phyloP scores from a whole-genome alignment of 2,329 filamentous ascomycete species.

The Ceratocystis albifundus region DNA sequence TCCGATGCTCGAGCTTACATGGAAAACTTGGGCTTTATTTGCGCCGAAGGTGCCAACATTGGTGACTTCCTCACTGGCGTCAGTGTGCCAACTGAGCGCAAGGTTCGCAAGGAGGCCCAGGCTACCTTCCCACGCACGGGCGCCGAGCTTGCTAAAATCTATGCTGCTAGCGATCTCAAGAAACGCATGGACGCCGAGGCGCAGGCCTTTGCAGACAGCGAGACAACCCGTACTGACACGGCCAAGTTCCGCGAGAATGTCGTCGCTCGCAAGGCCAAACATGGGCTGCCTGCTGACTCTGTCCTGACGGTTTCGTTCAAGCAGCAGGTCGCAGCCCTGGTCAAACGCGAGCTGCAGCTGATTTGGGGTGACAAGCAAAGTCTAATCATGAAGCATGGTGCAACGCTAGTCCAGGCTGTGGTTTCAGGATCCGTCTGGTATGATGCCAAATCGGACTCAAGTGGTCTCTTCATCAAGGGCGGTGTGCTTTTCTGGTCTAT shows the following conservation, averaged over 20 bases:
- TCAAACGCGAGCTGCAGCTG: conserved; percentile 53
- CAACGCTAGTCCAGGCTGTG: conserved; percentile 47
- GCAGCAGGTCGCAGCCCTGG: conserved; percentile 44
- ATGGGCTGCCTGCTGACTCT: conserved; percentile 39
- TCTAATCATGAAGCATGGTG: conserved; percentile 50
- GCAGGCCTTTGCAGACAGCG: conserved; percentile 39
- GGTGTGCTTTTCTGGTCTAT: conserved; percentile 55
- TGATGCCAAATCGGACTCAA: conserved; percentile 45
- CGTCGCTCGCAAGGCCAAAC: conserved; percentile 42
- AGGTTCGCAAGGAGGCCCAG: conserved; percentile 39
- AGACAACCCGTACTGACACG: conserved; percentile 39
- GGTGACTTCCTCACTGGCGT: conserved; percentile 63
- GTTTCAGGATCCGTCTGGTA: conserved; percentile 59
- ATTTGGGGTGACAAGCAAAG: conserved; percentile 53
- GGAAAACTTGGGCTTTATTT: conserved; percentile 53
- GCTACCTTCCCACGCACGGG: conserved; percentile 37
- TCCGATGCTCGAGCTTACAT: conserved; percentile 54
- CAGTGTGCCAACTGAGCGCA: conserved; percentile 56
- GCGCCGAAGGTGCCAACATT: conserved; percentile 53
- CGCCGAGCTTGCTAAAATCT: conserved; percentile 36
- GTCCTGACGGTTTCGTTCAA: conserved; percentile 45
- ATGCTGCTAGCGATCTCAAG: conserved; percentile 42
- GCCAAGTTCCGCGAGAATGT: conserved; percentile 44
- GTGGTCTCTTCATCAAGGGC: conserved; percentile 51
- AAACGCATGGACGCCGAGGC: conserved; percentile 44